A percentile compares a stretch with the other conserved stretches of the same genome.
Evolutionary conservation across 2,329 filamentous ascomycete genomes (phyloP).

Genomic region (Alternaria novae-zelandiae): DNA sequence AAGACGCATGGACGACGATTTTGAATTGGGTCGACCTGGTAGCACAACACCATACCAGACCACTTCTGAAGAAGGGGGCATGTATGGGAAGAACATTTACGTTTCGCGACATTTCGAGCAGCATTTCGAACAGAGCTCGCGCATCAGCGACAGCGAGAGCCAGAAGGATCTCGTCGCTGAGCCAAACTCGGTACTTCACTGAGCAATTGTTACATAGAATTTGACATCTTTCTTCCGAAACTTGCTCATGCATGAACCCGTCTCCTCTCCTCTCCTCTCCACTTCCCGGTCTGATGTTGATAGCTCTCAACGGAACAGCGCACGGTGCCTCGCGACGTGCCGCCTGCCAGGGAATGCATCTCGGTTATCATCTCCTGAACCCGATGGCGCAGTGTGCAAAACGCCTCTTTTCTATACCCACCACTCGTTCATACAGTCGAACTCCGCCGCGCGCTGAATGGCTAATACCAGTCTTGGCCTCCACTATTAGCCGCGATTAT

Average conservation of each 20-base stretch:
- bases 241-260: not conserved
- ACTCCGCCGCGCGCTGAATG: not conserved
- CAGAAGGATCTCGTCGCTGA: slow-evolving; percentile 4
- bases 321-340: not conserved
- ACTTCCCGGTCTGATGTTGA: not conserved
- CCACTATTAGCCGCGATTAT: not conserved
- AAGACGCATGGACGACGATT: slow-evolving; percentile 11
- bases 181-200: not conserved
- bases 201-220: not conserved
- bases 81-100: slow-evolving; percentile 11
- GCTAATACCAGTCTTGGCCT: not conserved
- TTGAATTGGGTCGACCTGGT: slow-evolving; percentile 17
- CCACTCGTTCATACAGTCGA: not conserved
- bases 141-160: slow-evolving; percentile 5
- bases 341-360: not conserved
- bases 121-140: slow-evolving; percentile 1
- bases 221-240: not conserved
- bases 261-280: not conserved
- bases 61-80: slow-evolving; percentile 4
- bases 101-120: slow-evolving; percentile 5
- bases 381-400: not conserved
- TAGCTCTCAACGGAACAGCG: not conserved
- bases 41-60: slow-evolving; percentile 13
- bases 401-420: not conserved
- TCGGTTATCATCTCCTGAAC: not conserved